These are phyloP conservation scores for Coffea eugenioides DNA, from an alignment of 257 asterid genomes.

Conservation along the genomic window DNA sequence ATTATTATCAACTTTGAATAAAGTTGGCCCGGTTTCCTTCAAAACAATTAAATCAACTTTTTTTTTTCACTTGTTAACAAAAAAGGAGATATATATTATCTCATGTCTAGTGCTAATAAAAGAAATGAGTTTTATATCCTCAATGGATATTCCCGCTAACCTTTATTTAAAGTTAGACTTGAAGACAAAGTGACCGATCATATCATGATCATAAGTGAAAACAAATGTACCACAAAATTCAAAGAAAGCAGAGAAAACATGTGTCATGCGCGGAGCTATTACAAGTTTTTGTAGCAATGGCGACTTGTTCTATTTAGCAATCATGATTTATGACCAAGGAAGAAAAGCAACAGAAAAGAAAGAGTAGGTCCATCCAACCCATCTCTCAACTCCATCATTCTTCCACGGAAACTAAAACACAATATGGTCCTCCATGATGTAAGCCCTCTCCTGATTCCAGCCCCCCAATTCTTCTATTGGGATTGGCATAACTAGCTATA, in stretches of 20 bases:
- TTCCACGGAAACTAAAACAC: conserved; percentile 17
- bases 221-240: not conserved
- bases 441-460: not conserved
- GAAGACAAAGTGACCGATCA: conserved; percentile 3
- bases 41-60: not conserved
- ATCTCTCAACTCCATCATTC: conserved; percentile 33
- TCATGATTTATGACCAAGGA: conserved; percentile 23
- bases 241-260: not conserved
- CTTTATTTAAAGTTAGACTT: conserved; percentile 11
- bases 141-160: conserved; percentile 4
- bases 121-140: not conserved
- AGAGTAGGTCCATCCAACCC: conserved; percentile 30
- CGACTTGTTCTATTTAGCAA: conserved; percentile 18
- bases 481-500: conserved; percentile 12
- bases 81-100: not conserved
- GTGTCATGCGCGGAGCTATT: conserved; percentile 11
- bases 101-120: not conserved
- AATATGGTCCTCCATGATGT: not conserved
- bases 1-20: conserved; percentile 5
- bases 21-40: not conserved
- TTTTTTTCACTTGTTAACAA: not conserved
- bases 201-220: conserved; percentile 13
- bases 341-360: conserved; percentile 7
- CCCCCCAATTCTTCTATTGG: not conserved
- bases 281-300: conserved; percentile 4